A percentile compares a stretch with the other conserved stretches of the same genome.
Evolutionary conservation across 257 asterid genomes (phyloP).

Genomic region (Gentiana straminea): DNA sequence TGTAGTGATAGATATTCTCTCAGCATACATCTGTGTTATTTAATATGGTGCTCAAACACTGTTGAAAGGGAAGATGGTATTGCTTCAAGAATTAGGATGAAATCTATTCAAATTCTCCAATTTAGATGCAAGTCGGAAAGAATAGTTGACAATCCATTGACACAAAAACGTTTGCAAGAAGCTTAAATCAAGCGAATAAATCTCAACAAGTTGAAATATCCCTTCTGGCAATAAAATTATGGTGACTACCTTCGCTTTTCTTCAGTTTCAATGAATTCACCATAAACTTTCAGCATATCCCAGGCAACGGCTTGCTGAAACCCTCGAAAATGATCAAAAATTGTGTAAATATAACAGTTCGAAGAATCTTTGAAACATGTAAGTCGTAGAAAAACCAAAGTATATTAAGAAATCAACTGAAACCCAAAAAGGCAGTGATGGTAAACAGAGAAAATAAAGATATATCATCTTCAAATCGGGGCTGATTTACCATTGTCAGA

Average conservation of each 20-base stretch:
- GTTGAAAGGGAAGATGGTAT: no score
- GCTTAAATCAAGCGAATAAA: no score
- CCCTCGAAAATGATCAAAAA: neutral
- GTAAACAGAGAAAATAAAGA: neutral
- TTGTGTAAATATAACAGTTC: conserved; percentile 1
- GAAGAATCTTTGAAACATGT: conserved; percentile 1
- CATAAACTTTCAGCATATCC: conserved; percentile 94
- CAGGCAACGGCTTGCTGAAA: conserved; percentile 90
- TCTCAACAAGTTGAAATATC: no score
- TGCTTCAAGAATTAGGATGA: no score
- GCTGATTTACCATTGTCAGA: neutral
- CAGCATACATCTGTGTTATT: no score
- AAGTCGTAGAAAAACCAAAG: neutral
- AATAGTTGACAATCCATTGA: no score
- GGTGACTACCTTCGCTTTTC: conserved; percentile 69
- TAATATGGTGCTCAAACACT: no score
- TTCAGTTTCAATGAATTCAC: conserved; percentile 68
- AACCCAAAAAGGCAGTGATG: neutral
- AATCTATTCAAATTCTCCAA: no score
- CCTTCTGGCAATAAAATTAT: no score
- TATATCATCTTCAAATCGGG: neutral
- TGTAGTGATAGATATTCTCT: no score
- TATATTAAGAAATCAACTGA: neutral
- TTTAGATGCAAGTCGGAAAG: no score
- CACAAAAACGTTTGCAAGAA: no score